Evolutionary conservation across 2,329 filamentous ascomycete species (phyloP), one percentile per base, ranked within the genome.

Genomic region (Pseudocercospora ulei): DNA sequence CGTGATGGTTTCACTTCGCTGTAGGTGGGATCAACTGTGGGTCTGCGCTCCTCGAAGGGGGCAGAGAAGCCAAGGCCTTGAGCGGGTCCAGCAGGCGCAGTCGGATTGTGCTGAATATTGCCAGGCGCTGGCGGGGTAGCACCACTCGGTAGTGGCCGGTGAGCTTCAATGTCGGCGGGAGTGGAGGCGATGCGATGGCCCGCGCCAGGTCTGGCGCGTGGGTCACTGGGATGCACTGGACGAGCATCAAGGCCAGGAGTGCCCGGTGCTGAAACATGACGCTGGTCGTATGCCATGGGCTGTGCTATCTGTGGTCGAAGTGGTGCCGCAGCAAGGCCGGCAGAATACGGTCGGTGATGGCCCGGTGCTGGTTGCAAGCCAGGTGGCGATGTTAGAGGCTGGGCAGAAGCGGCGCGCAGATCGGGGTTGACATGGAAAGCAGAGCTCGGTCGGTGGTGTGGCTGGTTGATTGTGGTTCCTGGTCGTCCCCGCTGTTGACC

Each of bases 371-470:
- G 31, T 23, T 39, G 39, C 11, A 27, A 23, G 35, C 31, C 33
- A 17, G 23, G 13, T 12, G 12, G 12, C 12, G n/a, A 12, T n/a
- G 38, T 30, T 8, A 28, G 9, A 20, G 23, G 22, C 17, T 40
- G 30, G 6, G 30, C 23, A 7, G 50, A 40, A 13, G 47, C 43
- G 11, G 52, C 44, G 8, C 58, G 57, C 3, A 64, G 45, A 19
- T 67, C 61, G 3, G 68, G 65, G 44, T 66, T 65, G 44, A 73
- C 62, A 29, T 67, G 67, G 57, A 73, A 73, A 3, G 70, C 69
- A 9, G 66, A 66, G 8, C 58, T 63, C 26, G 66, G 54, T 62
- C 71, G 48, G 68, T 71, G 51, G 70, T 73, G 72, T 66, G 48
- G 69, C n/a, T 39, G 31, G 68, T 37, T 52, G 13, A 53, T 49